Percentiles rank a stretch among this genome's conserved stretches.
phyloP scores from a whole-genome alignment of 371 early-diverging fungal species.

The Zychaea mexicana region DNA sequence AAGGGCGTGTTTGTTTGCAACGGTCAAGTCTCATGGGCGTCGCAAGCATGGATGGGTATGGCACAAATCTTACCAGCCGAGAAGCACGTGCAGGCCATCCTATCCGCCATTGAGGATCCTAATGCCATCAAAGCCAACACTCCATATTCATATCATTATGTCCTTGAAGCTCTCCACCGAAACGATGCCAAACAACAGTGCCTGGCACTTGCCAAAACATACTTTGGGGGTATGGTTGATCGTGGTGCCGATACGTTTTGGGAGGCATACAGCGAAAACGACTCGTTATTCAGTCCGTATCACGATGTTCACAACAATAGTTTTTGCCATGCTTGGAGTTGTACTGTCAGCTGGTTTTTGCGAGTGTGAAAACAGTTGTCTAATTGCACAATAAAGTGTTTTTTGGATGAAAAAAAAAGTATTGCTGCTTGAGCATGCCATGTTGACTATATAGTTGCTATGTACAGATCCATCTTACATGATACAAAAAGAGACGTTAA shows the following conservation, averaged over 20 bases:
- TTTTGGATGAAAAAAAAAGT: too few relatives aligned
- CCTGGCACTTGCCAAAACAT: background rate
- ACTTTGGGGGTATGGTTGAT: background rate
- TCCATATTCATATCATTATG: background rate
- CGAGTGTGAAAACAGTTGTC: too few relatives aligned
- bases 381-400: too few relatives aligned
- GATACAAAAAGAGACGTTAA: too few relatives aligned
- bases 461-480: too few relatives aligned
- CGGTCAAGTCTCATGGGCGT: background rate
- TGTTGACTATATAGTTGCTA: too few relatives aligned
- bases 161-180: background rate
- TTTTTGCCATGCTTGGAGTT: background rate
- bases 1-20: background rate
- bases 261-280: background rate
- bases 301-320: background rate
- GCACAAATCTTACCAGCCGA: background rate
- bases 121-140: background rate
- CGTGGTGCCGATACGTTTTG: background rate
- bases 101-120: background rate
- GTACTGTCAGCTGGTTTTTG: background rate
- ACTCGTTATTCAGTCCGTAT: background rate
- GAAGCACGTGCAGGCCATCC: background rate
- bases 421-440: too few relatives aligned
- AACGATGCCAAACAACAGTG: background rate
- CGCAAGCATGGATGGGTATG: background rate